phyloP scores from a whole-genome alignment of 768 basidiomycete species.

The Royoungia palumana region DNA sequence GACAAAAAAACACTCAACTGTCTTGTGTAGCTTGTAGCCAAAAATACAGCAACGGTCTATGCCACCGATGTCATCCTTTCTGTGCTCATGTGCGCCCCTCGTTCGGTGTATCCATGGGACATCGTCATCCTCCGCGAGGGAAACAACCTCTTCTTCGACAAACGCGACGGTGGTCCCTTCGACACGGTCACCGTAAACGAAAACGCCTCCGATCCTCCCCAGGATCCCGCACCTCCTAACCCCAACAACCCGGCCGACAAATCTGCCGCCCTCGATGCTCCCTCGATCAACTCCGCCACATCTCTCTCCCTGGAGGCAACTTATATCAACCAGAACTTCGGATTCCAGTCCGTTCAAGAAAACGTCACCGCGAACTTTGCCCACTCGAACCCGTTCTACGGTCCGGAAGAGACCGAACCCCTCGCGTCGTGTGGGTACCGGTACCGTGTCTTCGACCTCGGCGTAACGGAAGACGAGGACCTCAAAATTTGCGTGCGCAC shows the following conservation, averaged over 20 bases:
- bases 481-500: conserved; percentile 90
- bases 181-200: conserved; percentile 98
- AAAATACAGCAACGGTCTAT: conserved; percentile 82
- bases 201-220: conserved; percentile 92
- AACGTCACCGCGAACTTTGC: conserved; percentile 66
- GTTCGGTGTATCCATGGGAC: conserved; percentile 98
- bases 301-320: conserved; percentile 96
- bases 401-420: conserved; percentile 90
- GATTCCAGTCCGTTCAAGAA: conserved; percentile 91
- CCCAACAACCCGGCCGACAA: conserved; percentile 76
- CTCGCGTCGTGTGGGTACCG: conserved; percentile 95
- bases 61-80: conserved; percentile 94
- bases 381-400: conserved; percentile 94
- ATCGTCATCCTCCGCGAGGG: conserved; percentile 94
- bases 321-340: conserved; percentile 98
- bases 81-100: conserved; percentile 92
- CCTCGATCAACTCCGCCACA: conserved; percentile 89
- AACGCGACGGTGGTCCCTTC: conserved; percentile 95
- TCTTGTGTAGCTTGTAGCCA: conserved; percentile 64
- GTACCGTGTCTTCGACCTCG: conserved; percentile 92
- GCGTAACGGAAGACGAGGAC: conserved; percentile 87
- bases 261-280: conserved; percentile 55
- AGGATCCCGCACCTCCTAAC: conserved; percentile 75
- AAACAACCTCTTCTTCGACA: conserved; percentile 92
- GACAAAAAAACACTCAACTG: conserved; percentile 4